These are phyloP conservation scores for Puccinellia tenuiflora DNA, from an alignment of 176 grass and related monocot genomes.

Conservation along the genomic window DNA sequence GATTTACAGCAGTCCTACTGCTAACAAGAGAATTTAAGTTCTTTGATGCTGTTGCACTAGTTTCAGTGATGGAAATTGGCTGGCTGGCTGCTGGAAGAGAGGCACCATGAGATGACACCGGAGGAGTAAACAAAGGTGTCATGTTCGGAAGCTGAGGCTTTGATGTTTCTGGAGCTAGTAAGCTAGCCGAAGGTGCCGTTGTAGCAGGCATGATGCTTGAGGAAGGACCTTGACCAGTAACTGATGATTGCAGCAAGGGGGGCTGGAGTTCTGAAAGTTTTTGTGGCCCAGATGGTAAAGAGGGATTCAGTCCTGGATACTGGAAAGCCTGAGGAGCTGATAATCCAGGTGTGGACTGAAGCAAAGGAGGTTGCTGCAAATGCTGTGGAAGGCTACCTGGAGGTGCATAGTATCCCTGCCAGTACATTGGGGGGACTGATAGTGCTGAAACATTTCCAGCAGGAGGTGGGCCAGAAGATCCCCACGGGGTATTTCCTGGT, in stretches of 20 bases:
- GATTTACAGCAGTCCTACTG: conserved; percentile 22
- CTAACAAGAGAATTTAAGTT: conserved; percentile 35
- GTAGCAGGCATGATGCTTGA: conserved; percentile 29
- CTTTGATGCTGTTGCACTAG: conserved; percentile 11
- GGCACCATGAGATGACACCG: conserved; percentile 29
- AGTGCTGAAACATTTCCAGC: conserved; percentile 45
- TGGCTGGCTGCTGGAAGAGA: conserved; percentile 41
- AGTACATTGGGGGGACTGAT: conserved; percentile 58
- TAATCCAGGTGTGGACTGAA: conserved; percentile 55
- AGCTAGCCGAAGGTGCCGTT: conserved; percentile 33
- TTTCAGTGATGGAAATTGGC: conserved; percentile 43
- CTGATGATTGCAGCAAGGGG: conserved; percentile 36
- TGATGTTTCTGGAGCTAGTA: conserved; percentile 52
- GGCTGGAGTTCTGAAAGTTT: conserved; percentile 54
- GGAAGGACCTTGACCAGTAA: conserved; percentile 33
- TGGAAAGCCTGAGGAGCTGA: conserved; percentile 57
- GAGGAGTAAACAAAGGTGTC: conserved; percentile 30
- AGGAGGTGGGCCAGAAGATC: conserved; percentile 31
- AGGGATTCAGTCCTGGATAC: conserved; percentile 46
- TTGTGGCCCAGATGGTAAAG: conserved; percentile 48
- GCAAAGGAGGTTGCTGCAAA: conserved; percentile 40
- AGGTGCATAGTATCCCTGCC: conserved; percentile 22
- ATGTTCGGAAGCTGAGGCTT: conserved; percentile 39
- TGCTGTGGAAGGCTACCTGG: too few species aligned
- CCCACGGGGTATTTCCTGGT: conserved; percentile 50